These are phyloP conservation scores for Cyberlindnera mycetangii DNA, from an alignment of 805 yeast species.

Conservation along the genomic window DNA sequence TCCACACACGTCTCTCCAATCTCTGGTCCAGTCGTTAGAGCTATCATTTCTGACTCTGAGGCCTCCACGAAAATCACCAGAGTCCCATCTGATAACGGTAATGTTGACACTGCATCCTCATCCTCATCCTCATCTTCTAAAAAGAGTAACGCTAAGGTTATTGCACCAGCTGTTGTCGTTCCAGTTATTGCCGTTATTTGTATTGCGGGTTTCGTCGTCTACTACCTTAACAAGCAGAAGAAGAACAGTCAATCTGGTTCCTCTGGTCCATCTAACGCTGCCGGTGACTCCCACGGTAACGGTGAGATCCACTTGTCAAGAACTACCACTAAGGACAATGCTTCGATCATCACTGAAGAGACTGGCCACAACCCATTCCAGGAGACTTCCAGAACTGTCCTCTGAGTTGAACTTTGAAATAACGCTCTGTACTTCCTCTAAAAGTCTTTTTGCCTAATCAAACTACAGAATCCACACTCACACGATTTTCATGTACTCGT, in stretches of 20 bases:
- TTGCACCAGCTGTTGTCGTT: slow-evolving; percentile 43
- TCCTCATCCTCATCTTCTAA: slow-evolving; percentile 15
- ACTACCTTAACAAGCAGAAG: slow-evolving; percentile 30
- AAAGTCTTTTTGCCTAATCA: neutral
- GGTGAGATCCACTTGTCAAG: slow-evolving; percentile 28
- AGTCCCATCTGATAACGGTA: slow-evolving; percentile 41
- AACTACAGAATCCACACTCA: neutral
- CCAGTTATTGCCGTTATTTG: slow-evolving; percentile 36
- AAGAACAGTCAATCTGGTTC: slow-evolving; percentile 1
- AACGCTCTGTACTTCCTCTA: no score
- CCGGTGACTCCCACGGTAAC: slow-evolving; percentile 3
- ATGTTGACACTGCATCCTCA: slow-evolving; percentile 17
- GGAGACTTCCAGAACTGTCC: slow-evolving; percentile 29
- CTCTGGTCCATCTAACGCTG: slow-evolving; percentile 2
- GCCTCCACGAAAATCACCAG: slow-evolving; percentile 32
- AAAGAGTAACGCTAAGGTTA: slow-evolving; percentile 28
- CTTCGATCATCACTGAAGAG: slow-evolving; percentile 24
- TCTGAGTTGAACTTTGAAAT: slow-evolving; percentile 8
- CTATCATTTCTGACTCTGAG: slow-evolving; percentile 31
- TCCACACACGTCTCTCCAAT: slow-evolving; percentile 38
- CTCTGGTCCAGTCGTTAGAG: slow-evolving; percentile 40
- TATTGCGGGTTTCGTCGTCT: slow-evolving; percentile 31
- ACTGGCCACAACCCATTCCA: slow-evolving; percentile 28
- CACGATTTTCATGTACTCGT: neutral
- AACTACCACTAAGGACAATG: slow-evolving; percentile 22